Percentiles rank a stretch among this genome's conserved stretches.
Evolutionary conservation across 331 rosid species (phyloP).

Genomic region (Prunus yedoensis): DNA sequence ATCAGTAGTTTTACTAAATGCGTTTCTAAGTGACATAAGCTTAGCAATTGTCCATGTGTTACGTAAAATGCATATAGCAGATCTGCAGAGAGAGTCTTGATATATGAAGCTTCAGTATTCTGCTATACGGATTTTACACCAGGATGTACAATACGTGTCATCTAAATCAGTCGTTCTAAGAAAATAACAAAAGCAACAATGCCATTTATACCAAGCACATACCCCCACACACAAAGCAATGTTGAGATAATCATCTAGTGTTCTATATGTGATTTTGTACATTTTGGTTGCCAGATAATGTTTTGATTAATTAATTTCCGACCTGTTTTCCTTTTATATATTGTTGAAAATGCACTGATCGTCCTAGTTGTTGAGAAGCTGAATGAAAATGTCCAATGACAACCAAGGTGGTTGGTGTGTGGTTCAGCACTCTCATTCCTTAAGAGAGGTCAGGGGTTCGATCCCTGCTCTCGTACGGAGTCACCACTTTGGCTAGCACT

Average conservation of each 20-base stretch:
- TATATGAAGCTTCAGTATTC: background rate
- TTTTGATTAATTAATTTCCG: background rate
- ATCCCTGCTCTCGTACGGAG: too few relatives aligned
- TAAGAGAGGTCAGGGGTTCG: too few relatives aligned
- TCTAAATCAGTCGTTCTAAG: background rate
- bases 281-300: background rate
- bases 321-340: background rate
- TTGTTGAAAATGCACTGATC: background rate
- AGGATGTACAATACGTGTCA: background rate
- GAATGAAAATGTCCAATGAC: too few relatives aligned
- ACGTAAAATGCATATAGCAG: background rate
- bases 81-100: background rate
- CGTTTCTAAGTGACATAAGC: background rate
- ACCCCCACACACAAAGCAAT: background rate
- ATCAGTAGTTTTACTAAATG: slow-evolving; percentile 1
- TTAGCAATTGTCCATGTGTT: background rate
- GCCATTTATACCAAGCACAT: background rate
- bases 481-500: too few relatives aligned
- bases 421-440: too few relatives aligned
- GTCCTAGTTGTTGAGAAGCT: background rate
- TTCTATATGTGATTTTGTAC: background rate
- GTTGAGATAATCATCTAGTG: background rate
- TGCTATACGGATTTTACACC: background rate
- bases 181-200: background rate
- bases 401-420: too few relatives aligned